Evolutionary conservation across 179 eudicot species (phyloP), one percentile per base, ranked within the genome.

Genomic region (Gypsophila paniculata): DNA sequence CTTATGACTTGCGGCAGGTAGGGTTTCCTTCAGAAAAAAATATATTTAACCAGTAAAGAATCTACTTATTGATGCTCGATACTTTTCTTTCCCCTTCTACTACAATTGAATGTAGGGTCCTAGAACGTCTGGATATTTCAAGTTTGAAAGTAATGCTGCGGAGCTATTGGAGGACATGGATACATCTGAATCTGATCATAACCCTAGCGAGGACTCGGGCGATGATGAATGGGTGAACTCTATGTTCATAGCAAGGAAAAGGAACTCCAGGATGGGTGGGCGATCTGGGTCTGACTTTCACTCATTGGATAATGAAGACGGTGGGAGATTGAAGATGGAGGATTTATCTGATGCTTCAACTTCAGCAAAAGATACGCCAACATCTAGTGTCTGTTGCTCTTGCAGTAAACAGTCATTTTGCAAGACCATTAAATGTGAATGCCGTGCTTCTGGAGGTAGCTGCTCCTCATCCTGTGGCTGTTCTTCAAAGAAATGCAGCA

Each of bases 91-190:
- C 6, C 52, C 21, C 63, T 62, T n/a, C 61, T 25, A 65, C 86
- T 97, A 81, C 34, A 29, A 29, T 91, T 39, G 64, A 51, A 58
- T 52, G 59, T 65, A 94, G 97, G 96, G 86, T 57, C 73, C 78
- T 17, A 85, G 90, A 53, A 74, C 72, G 69, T 89, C 97, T 18
- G 84, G 81, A 9, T 77, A 69, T 65, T 88, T 74, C 74, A 85
- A 77, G 63, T 77, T 59, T 64, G 69, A 65, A 13, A 78, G 75
- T 11, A 75, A 82, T 62, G 79, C 48, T 60, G 26, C 71, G n/a
- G 87, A 86, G 72, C 49, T 79, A 59, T 60, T 80, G 52, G 96
- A 88, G 48, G 99, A 95, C 83, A 95, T 95, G 98, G 99, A 95
- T 65, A 90, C 86, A 49, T 88, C 91, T 66, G 96, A 88, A 0